A percentile compares a stretch with the other conserved stretches of the same genome.
phyloP scores from a whole-genome alignment of 345 rosid species.

The Gossypium arboreum region DNA sequence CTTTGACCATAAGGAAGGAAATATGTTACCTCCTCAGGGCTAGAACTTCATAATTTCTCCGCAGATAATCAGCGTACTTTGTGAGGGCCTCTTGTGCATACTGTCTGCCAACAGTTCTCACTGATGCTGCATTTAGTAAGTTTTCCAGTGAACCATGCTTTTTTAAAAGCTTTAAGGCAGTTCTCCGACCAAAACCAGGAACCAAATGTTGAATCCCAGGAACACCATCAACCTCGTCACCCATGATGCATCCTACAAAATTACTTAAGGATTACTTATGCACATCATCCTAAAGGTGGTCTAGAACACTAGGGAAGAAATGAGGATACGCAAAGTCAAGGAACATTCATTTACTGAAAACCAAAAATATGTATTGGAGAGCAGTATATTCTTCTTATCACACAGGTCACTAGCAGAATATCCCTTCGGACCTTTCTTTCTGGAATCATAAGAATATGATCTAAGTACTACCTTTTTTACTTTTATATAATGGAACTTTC shows the following conservation, averaged over 20 bases:
- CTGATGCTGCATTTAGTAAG: conserved; percentile 76
- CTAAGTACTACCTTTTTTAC: neutral
- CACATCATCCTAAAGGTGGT: neutral
- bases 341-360: neutral
- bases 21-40: conserved; percentile 60
- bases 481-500: conserved; percentile 2
- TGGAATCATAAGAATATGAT: neutral
- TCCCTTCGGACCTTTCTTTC: neutral
- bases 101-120: conserved; percentile 75
- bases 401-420: neutral
- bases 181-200: conserved; percentile 86
- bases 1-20: conserved; percentile 11
- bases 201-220: conserved; percentile 78
- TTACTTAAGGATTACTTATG: conserved; percentile 1
- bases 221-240: conserved; percentile 89
- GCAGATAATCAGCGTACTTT: conserved; percentile 69
- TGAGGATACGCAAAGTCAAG: neutral
- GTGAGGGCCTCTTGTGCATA: conserved; percentile 89
- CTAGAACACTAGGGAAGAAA: neutral
- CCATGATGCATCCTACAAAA: conserved; percentile 72
- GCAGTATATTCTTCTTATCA: neutral
- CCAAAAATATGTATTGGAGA: neutral
- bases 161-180: conserved; percentile 74
- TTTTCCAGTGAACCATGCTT: conserved; percentile 84
- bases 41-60: conserved; percentile 84